Evolutionary conservation across 2,329 filamentous ascomycete species (phyloP).

Genomic region (Coleophoma cylindrospora): DNA sequence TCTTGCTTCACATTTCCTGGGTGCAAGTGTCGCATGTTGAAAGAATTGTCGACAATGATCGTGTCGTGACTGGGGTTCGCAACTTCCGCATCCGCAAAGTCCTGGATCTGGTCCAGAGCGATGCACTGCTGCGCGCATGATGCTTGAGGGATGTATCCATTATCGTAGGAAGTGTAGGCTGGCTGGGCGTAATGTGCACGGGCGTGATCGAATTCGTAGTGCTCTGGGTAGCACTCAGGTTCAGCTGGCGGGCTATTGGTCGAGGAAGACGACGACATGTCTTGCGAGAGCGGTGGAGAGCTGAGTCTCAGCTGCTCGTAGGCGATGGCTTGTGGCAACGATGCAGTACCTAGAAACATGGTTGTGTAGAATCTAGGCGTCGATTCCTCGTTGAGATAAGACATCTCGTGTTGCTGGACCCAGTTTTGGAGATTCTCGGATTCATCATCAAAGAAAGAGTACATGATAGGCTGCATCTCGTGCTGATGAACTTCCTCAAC

Average conservation of each 20-base stretch:
- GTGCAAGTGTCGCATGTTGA: too few relatives aligned
- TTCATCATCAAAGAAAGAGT: too few relatives aligned
- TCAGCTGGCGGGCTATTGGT: conserved; percentile 17
- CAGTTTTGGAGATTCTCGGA: not conserved
- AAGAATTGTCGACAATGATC: too few relatives aligned
- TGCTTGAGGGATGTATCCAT: conserved; percentile 1
- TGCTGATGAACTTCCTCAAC: too few relatives aligned
- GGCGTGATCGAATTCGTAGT: conserved; percentile 1
- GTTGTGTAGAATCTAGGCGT: not conserved
- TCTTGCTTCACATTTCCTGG: too few relatives aligned
- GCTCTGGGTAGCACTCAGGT: conserved; percentile 11
- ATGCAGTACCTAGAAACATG: conserved; percentile 3
- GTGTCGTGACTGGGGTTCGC: not conserved
- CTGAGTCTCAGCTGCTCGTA: conserved; percentile 4
- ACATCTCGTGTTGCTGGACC: not conserved
- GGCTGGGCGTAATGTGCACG: too few relatives aligned
- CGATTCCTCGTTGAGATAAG: not conserved
- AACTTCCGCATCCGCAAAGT: conserved; percentile 13
- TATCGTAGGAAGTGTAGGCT: not conserved
- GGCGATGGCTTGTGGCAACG: conserved; percentile 7
- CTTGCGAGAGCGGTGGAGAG: conserved; percentile 21
- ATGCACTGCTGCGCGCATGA: conserved; percentile 9
- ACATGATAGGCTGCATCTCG: too few relatives aligned
- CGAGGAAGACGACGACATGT: conserved; percentile 12
- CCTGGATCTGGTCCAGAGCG: conserved; percentile 22